Evolutionary conservation across 129 eudicot genomes (phyloP), one percentile per base, ranked within the genome.

Genomic region (Ambrosia trifida): DNA sequence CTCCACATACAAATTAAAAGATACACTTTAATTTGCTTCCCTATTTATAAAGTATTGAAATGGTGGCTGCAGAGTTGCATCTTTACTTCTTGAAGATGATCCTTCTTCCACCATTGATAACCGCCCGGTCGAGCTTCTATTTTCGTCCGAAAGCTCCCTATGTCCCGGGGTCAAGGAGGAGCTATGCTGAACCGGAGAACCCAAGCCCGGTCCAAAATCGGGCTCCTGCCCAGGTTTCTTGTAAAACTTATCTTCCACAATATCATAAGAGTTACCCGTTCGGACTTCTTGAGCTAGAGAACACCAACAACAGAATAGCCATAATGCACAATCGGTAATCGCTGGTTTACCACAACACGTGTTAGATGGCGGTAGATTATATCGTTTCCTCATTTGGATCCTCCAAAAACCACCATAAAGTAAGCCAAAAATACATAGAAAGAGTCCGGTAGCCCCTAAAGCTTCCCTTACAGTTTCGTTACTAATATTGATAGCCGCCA

Each of bases 261-360:
- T 79, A 28, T 94, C 99, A 65, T 94, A 90, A 43, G 68, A 64
- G 80, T 94, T 90, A 7, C 91, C 97, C 7, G 99, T 94, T 14
- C 99, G 83, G 12, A 87, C 99, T 81, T 94, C 99, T 81, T 94
- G 99, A 47, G 99, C 97, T 72, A 94, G 88, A 44, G 99, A 80
- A 80, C 99, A 94, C 97, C 99, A 94, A 76, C 99, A 94, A 75
- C 97, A 94, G 70, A 74, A 90, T 80, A 94, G 97, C 99, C 99
- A 94, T 30, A 86, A 76, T 16, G 82, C 89, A 79, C 90, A 94
- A 72, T 94, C 99, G 0, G 85, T 67, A 28, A 94, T 81, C 64
- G 80, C 87, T 2, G 91, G 85, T 71, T 83, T 84, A 14, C 90
- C 85, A 73, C 83, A 90, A 61, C 97, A 85, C 12, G 73, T 64